phyloP scores from a whole-genome alignment of 495 filamentous ascomycete genomes.

The Oleoguttula mirabilis region DNA sequence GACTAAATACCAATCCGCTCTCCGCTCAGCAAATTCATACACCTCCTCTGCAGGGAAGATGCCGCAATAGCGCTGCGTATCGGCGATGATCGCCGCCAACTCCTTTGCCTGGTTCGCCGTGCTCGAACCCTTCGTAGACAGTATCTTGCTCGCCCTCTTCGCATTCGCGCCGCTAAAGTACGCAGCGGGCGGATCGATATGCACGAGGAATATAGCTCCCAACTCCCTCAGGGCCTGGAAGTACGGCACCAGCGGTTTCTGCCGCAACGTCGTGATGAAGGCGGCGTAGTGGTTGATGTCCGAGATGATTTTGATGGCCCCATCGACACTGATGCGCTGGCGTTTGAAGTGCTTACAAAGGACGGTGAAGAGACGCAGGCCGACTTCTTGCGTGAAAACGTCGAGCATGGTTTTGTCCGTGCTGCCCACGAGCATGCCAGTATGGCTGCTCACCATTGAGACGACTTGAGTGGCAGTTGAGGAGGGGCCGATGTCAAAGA shows the following conservation, averaged over 20 bases:
- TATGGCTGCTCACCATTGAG: constrained; percentile 77
- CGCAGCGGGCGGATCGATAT: constrained; percentile 43
- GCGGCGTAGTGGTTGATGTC: constrained; percentile 91
- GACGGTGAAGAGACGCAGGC: constrained; percentile 75
- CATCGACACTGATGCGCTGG: constrained; percentile 79
- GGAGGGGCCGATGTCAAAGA: constrained; percentile 69
- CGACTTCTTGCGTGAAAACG: constrained; percentile 97
- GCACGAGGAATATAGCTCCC: constrained; percentile 73
- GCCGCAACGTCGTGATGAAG: constrained; percentile 69
- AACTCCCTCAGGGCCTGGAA: constrained; percentile 88
- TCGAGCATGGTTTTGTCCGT: constrained; percentile 96
- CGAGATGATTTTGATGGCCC: constrained; percentile 82
- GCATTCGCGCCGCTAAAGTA: constrained; percentile 4
- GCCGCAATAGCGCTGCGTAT: constrained; percentile 76
- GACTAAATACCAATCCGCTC: constrained; percentile 89
- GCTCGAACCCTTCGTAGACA: constrained; percentile 28
- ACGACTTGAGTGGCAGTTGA: constrained; percentile 66
- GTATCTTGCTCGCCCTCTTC: constrained; percentile 6
- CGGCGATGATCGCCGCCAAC: constrained; percentile 87
- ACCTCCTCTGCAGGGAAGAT: constrained; percentile 94
- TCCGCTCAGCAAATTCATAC: constrained; percentile 86
- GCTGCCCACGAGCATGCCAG: constrained; percentile 77
- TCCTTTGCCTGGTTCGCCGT: constrained; percentile 94
- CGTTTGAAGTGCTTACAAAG: constrained; percentile 96
- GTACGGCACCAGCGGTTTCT: constrained; percentile 71